Conservation (phyloP, 1,284 basidiomycete genomes). For the Peniophora sp. region DNA sequence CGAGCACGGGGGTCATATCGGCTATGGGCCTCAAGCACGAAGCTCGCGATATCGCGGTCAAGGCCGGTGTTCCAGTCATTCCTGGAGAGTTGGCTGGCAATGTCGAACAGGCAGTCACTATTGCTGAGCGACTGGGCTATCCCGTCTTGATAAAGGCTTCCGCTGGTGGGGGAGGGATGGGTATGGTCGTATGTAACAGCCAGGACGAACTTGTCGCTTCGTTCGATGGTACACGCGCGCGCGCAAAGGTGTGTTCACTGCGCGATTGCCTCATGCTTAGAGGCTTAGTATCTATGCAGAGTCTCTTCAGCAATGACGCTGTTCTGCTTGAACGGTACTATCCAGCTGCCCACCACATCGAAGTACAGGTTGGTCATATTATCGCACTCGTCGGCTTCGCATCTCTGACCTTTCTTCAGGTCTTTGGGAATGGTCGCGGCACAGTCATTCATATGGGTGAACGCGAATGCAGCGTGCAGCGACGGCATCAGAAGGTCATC, state of each 20-base stretch:
- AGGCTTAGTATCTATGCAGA: conserved; percentile 20
- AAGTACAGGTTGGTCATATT: conserved; percentile 47
- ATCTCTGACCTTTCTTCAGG: conserved; percentile 19
- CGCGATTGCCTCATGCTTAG: background rate
- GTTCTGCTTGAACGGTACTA: conserved; percentile 62
- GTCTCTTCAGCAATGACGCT: conserved; percentile 44
- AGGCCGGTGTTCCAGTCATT: conserved; percentile 45
- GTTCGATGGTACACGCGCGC: conserved; percentile 30
- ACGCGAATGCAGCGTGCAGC: conserved; percentile 64
- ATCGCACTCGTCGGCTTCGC: background rate
- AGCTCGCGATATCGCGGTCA: conserved; percentile 41
- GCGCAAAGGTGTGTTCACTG: conserved; percentile 33
- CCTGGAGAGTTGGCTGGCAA: conserved; percentile 34
- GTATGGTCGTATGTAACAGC: conserved; percentile 48
- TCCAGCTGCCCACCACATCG: conserved; percentile 48
- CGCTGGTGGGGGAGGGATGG: conserved; percentile 69
- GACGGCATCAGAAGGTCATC: conserved; percentile 69
- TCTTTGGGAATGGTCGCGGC: conserved; percentile 58
- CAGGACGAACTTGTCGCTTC: conserved; percentile 30
- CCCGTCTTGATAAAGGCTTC: conserved; percentile 67
- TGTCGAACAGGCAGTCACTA: conserved; percentile 34
- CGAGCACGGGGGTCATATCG: conserved; percentile 42
- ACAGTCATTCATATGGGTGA: conserved; percentile 62
- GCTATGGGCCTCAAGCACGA: conserved; percentile 60
- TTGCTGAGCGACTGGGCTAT: conserved; percentile 41